Percentiles rank a stretch among this genome's conserved stretches.
Evolutionary conservation across 768 basidiomycete species (phyloP).

Genomic region (Rhodotorula kratochvilovae): DNA sequence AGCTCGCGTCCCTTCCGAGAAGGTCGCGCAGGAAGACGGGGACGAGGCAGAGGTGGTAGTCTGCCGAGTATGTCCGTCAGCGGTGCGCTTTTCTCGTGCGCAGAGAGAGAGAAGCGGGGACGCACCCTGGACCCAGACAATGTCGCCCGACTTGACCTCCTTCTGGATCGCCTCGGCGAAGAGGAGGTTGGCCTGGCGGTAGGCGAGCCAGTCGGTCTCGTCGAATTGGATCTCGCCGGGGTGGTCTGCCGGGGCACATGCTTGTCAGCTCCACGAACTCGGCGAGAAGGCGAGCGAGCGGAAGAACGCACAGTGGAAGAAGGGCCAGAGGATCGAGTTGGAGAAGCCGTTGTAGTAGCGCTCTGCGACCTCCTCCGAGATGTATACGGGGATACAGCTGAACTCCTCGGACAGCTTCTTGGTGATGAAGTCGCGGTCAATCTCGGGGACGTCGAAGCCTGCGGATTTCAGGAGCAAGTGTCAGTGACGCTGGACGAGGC

Average conservation of each 20-base stretch:
- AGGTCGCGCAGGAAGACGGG: slow-evolving; percentile 89
- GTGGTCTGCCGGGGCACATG: slow-evolving; percentile 50
- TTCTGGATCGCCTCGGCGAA: slow-evolving; percentile 84
- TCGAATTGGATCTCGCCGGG: slow-evolving; percentile 99
- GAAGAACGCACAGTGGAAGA: too few species aligned
- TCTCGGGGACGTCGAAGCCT: slow-evolving; percentile 81
- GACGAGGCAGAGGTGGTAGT: slow-evolving; percentile 95
- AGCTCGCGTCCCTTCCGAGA: slow-evolving; percentile 54
- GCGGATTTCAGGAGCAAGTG: neutral
- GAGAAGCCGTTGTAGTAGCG: slow-evolving; percentile 97
- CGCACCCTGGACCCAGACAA: slow-evolving; percentile 89
- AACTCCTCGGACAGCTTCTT: slow-evolving; percentile 89
- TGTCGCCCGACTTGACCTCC: slow-evolving; percentile 75
- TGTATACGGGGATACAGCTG: slow-evolving; percentile 94
- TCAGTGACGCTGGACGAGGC: neutral
- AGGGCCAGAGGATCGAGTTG: slow-evolving; percentile 98
- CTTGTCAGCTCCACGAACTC: neutral
- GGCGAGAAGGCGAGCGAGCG: slow-evolving; percentile 29
- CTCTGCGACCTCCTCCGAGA: slow-evolving; percentile 97
- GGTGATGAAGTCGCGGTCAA: slow-evolving; percentile 87
- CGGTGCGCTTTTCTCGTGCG: neutral
- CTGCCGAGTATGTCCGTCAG: slow-evolving; percentile 45
- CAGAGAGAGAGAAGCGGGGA: too few species aligned
- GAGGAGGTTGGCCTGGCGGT: slow-evolving; percentile 89
- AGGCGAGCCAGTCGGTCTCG: slow-evolving; percentile 96